Percentiles rank a stretch among this genome's conserved stretches.
phyloP scores from a whole-genome alignment of 768 basidiomycete genomes.

The Leccinum aurantiacum region DNA sequence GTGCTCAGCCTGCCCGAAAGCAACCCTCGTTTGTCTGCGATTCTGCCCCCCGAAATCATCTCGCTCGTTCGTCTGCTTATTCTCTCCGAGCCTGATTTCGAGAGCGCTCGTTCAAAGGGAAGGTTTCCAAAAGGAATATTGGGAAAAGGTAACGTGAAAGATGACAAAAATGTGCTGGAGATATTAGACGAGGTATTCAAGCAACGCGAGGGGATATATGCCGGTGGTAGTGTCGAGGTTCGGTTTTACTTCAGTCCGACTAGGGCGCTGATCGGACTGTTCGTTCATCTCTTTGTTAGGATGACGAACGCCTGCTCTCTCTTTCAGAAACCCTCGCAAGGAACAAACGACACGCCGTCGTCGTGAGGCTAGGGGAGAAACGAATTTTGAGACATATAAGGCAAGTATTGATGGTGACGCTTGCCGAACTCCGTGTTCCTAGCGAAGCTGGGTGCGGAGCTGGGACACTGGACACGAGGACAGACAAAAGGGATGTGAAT shows the following conservation, averaged over 20 bases:
- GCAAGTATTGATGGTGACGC: slow-evolving; percentile 9
- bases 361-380: slow-evolving; percentile 83
- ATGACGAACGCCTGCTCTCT: slow-evolving; percentile 47
- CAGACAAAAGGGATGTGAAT: not conserved
- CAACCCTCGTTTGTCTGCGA: slow-evolving; percentile 59
- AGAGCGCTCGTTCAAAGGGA: slow-evolving; percentile 54
- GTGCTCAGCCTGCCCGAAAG: slow-evolving; percentile 7
- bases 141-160: slow-evolving; percentile 3
- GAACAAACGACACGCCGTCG: slow-evolving; percentile 59
- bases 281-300: slow-evolving; percentile 33
- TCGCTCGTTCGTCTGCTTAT: slow-evolving; percentile 67
- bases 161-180: slow-evolving; percentile 36
- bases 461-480: slow-evolving; percentile 3
- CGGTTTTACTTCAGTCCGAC: slow-evolving; percentile 1
- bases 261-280: not conserved
- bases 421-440: slow-evolving; percentile 3
- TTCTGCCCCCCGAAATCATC: slow-evolving; percentile 56
- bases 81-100: slow-evolving; percentile 57
- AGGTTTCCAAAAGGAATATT: slow-evolving; percentile 73
- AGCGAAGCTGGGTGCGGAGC: not conserved
- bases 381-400: slow-evolving; percentile 47
- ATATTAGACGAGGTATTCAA: slow-evolving; percentile 51
- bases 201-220: slow-evolving; percentile 45
- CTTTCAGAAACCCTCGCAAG: slow-evolving; percentile 29
- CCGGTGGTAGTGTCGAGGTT: slow-evolving; percentile 42